Base-by-base conservation (phyloP, 2,329 filamentous ascomycete species). In the Diaporthe citri region DNA sequence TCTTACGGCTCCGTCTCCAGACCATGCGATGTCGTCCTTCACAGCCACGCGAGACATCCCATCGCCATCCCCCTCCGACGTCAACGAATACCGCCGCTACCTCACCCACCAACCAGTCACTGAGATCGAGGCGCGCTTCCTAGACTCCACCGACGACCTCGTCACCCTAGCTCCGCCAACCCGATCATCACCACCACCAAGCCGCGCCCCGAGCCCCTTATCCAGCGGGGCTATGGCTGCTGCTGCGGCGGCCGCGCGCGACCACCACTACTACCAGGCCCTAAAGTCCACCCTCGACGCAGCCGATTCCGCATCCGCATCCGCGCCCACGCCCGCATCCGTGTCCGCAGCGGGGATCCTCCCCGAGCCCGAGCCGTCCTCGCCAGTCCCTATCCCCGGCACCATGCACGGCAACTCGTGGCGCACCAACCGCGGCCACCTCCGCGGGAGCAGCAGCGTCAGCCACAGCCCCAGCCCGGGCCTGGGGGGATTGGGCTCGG, bases 11-110 rank as follows among this genome's bases (percentile, higher is more conserved):
- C 20, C 72, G 79, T 69, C 79, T 74, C 3, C 51, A 92, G 90
- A 91, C 76, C 88, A 90, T 78, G 88, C 91, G 1, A 83, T 94
- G 67, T 82, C 88, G 1, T 90, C 91, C 0, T 94, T 90, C 79
- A 86, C 86, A 76, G 84, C 87, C 71, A 86, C 87, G 0, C 89
- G 89, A 77, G 83, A 84, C 25, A 84, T 91, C 17, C 83, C 86
- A 0, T 79, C 85, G 6, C 90, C 92, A 0, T 82, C 84, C 0
- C 71, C 79, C 9, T 80, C 83, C 36, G 86, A 90, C 59, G 81
- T 91, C 10, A 79, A 83, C 17, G 80, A 81, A 2, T 91, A 91
- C 78, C 86, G 86, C 31, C 79, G 82, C 6, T 93, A 90, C 82
- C 86, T 93, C 22, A 84, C 82, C 17, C 85, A 89, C 69, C 82